Evolutionary conservation across 2,329 filamentous ascomycete genomes (phyloP).

Genomic region (Aspergillus pseudonomiae): DNA sequence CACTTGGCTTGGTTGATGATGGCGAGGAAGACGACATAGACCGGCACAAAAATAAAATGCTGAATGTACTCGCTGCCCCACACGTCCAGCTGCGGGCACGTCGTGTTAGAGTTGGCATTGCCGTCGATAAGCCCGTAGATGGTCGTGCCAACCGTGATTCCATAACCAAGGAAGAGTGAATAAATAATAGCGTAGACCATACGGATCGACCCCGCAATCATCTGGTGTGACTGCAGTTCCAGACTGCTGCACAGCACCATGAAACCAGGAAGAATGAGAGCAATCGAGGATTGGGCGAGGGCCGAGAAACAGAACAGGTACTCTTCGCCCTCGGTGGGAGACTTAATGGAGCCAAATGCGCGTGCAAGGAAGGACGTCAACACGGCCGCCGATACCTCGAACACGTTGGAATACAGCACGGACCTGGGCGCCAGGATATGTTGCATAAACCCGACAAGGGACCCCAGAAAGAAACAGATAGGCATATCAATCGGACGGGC

Average conservation of each 20-base stretch:
- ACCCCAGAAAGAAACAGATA: slow-evolving; percentile 73
- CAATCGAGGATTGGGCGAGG: slow-evolving; percentile 71
- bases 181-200: slow-evolving; percentile 77
- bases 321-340: slow-evolving; percentile 30
- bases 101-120: slow-evolving; percentile 51
- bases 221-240: slow-evolving; percentile 69
- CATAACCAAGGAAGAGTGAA: slow-evolving; percentile 72
- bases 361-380: slow-evolving; percentile 69
- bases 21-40: slow-evolving; percentile 72
- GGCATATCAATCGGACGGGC: slow-evolving; percentile 77
- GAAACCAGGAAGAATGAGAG: slow-evolving; percentile 72
- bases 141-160: slow-evolving; percentile 68
- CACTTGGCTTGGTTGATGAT: slow-evolving; percentile 80
- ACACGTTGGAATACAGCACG: slow-evolving; percentile 65
- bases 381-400: slow-evolving; percentile 65
- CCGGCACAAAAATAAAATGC: slow-evolving; percentile 71
- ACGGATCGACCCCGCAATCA: slow-evolving; percentile 71
- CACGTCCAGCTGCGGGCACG: slow-evolving; percentile 42
- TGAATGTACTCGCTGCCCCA: slow-evolving; percentile 43
- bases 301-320: slow-evolving; percentile 70
- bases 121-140: slow-evolving; percentile 65
- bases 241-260: slow-evolving; percentile 63
- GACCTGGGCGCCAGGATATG: slow-evolving; percentile 74
- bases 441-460: slow-evolving; percentile 72
- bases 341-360: slow-evolving; percentile 65